Evolutionary conservation across 2,329 filamentous ascomycete genomes (phyloP), one percentile per base, ranked within the genome.

Genomic region (Xylariales sp.): DNA sequence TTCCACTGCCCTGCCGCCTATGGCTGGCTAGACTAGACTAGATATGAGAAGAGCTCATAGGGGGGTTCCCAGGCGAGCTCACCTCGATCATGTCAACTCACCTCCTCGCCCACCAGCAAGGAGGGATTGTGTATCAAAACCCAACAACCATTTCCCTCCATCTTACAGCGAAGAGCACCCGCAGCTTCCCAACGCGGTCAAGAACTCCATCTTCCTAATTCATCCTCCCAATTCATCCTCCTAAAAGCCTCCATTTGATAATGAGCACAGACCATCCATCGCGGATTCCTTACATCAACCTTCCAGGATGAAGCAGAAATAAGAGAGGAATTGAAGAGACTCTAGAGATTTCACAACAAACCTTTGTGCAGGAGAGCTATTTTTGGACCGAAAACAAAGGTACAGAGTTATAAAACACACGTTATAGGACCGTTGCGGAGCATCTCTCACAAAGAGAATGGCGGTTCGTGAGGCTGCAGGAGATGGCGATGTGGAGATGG

Each of bases 401-500:
- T 16, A 50, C 36, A 43, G 16, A 55, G 18, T 43, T 43, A 30
- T 18, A 55, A 23, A 23, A 43, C 12, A 41, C n/a, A 9, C 10
- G 6, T 57, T 57, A 14, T 4, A 46, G n/a, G 34, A 34, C 14
- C 6, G 41, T 23, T 50, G 45, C 28, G 49, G 28, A 30, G 12
- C 4, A 18, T 39, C 8, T 46, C 18, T 46, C 18, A 45, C 67
- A 10, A 30, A 30, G 46, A 72, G 41, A 52, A 74, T 72, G 71
- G 56, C 71, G 45, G 70, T 72, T 56, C 64, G 64, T 62, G 68
- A 70, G 60, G 58, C 61, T 54, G 34, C 59, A 62, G 62, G 52
- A 23, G 68, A 71, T 52, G 69, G 43, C 18, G 75, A 78, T 64
- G 69, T 77, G 54, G 72, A 77, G 69, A 78, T 78, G 76, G 73